Conservation (phyloP, 31 red algal genomes). For the Porphyra umbilicalis region DNA sequence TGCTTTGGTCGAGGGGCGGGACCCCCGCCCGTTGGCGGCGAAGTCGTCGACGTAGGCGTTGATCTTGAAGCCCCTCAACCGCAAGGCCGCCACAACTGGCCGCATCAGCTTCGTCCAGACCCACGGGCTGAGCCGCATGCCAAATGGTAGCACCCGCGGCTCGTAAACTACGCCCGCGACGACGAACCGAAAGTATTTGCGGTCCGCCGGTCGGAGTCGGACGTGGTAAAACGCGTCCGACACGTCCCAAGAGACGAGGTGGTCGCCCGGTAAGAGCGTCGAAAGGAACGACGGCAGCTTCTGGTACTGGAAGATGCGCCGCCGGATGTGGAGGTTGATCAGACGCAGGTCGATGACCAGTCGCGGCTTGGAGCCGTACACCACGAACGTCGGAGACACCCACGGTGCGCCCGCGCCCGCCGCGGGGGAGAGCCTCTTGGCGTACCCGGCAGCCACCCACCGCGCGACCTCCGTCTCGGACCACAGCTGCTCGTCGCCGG, state of each 20-base stretch:
- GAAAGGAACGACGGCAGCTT: background rate
- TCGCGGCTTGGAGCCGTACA: background rate
- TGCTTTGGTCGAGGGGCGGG: no score
- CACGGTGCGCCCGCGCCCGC: no score
- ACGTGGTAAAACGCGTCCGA: slow-evolving; percentile 26
- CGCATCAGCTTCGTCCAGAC: no score
- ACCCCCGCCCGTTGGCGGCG: no score
- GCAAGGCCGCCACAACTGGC: background rate
- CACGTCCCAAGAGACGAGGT: slow-evolving; percentile 14
- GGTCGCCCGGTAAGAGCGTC: slow-evolving; percentile 21
- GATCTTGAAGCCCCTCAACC: no score
- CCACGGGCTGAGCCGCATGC: no score
- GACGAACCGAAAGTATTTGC: slow-evolving; percentile 4
- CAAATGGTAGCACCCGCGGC: slow-evolving; percentile 13
- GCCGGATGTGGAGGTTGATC: background rate
- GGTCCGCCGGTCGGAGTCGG: slow-evolving; percentile 8
- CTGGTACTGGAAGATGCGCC: background rate
- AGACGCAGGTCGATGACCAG: background rate
- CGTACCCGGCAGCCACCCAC: no score
- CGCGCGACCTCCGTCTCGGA: background rate
- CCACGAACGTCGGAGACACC: background rate
- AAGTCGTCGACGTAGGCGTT: no score
- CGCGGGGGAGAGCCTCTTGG: no score
- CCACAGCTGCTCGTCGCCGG: background rate
- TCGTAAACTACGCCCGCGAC: slow-evolving; percentile 4